Conservation (phyloP, 163 green algal species). For the Chloroidium sp. region DNA sequence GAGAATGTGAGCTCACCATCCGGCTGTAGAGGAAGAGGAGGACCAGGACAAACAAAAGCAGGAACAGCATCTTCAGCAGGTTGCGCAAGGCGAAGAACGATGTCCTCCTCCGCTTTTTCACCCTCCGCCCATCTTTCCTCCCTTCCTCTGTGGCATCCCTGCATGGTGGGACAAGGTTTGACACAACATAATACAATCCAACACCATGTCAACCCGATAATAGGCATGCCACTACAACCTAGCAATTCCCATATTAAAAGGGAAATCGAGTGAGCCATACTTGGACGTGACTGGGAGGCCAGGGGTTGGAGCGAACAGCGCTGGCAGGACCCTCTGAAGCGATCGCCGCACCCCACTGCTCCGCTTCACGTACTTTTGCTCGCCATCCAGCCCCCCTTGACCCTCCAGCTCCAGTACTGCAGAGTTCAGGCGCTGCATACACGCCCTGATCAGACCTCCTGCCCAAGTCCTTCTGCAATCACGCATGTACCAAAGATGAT, state of each 20-base stretch:
- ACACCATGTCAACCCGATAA: no score
- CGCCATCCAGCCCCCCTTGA: no score
- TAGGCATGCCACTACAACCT: no score
- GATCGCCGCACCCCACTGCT: slow-evolving; percentile 37
- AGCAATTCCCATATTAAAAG: not conserved
- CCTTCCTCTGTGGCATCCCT: slow-evolving; percentile 5
- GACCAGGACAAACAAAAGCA: not conserved
- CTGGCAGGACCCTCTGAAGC: slow-evolving; percentile 52
- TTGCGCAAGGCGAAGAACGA: not conserved
- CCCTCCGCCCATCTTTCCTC: not conserved
- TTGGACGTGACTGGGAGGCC: slow-evolving; percentile 43
- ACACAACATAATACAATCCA: no score
- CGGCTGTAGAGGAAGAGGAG: not conserved
- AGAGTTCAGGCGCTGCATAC: no score
- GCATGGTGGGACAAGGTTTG: not conserved
- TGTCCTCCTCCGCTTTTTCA: not conserved
- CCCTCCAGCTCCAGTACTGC: no score
- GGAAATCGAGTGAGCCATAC: slow-evolving; percentile 9
- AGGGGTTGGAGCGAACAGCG: slow-evolving; percentile 39
- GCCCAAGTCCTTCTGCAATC: no score
- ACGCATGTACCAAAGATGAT: no score
- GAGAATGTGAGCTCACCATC: not conserved
- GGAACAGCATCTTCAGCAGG: no score
- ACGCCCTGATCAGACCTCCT: no score
- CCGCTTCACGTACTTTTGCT: slow-evolving; percentile 50